A percentile compares a stretch with the other conserved stretches of the same genome.
Evolutionary conservation across 2,329 filamentous ascomycete genomes (phyloP).

Genomic region (Cadophora luteo-olivacea): DNA sequence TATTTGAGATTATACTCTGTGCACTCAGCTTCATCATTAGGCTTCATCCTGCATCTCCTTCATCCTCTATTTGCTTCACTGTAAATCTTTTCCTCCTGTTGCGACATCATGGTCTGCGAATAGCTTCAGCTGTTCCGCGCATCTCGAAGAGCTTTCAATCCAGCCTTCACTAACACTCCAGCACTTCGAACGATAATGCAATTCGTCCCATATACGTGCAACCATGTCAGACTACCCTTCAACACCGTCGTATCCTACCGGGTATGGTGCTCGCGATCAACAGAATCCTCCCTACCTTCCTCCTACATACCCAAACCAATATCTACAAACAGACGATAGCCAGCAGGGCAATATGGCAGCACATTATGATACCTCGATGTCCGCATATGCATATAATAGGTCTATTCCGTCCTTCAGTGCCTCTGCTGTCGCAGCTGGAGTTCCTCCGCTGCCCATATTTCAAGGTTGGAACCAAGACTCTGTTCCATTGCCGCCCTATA

Average conservation of each 20-base stretch:
- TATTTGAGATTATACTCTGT: slow-evolving; percentile 23
- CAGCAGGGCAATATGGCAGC: slow-evolving; percentile 37
- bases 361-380: slow-evolving; percentile 37
- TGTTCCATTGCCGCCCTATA: slow-evolving; percentile 37
- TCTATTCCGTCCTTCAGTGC: slow-evolving; percentile 39
- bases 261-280: slow-evolving; percentile 38
- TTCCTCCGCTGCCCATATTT: slow-evolving; percentile 42
- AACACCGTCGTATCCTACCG: slow-evolving; percentile 50
- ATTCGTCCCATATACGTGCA: slow-evolving; percentile 24
- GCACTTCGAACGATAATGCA: slow-evolving; percentile 32
- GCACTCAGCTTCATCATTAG: slow-evolving; percentile 5
- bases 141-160: slow-evolving; percentile 26
- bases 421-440: slow-evolving; percentile 36
- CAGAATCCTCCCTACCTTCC: slow-evolving; percentile 39
- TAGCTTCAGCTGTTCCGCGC: slow-evolving; percentile 32
- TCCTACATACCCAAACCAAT: slow-evolving; percentile 37
- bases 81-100: slow-evolving; percentile 35
- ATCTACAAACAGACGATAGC: slow-evolving; percentile 37
- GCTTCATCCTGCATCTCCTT: slow-evolving; percentile 15
- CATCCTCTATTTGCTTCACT: slow-evolving; percentile 17
- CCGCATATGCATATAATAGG: slow-evolving; percentile 42
- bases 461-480: slow-evolving; percentile 43
- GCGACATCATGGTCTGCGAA: slow-evolving; percentile 36
- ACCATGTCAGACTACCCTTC: slow-evolving; percentile 56
- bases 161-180: slow-evolving; percentile 31